Evolutionary conservation across 352 stramenopile genomes (phyloP), one percentile per base, ranked within the genome.

Genomic region (Phytophthora constricta): DNA sequence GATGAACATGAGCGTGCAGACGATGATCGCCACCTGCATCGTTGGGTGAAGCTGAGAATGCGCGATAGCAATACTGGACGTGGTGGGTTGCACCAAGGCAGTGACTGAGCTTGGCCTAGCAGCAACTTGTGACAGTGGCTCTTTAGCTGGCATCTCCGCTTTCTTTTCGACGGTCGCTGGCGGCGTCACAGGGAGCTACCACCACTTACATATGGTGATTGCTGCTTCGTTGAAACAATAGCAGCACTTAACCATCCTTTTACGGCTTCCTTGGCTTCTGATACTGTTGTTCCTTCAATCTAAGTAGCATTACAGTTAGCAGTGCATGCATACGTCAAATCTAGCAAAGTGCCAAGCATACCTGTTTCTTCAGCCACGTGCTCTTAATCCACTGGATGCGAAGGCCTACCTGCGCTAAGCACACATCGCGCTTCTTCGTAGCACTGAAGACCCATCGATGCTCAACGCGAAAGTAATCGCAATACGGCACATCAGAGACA

Each of bases 361-460:
- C 86, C 80, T 96, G 88, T 26, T 93, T 93, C 76, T 94, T 96
- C 19, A 96, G 67, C 85, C 87, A 95, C 31, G 88, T 96, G 72
- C 72, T 93, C 58, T 96, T 96, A 22, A 79, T 57, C 82, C 85
- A 96, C 16, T 91, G 72, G 8, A 96, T 65, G 10, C 79, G 84
- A 46, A 94, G 76, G 9, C 88, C 88, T 8, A 92, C 84, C 62
- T 92, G 82, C 14, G 76, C 41, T 31, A 71, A 77, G 37, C 80
- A 92, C 13, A 59, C 56, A 10, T 62, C 61, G 31, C 68, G 65
- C 0, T 79, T 80, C 25, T 68, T 58, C 8, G 72, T 89, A 17
- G 82, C 75, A 51, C 80, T 92, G 52, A 93, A 95, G 1, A 95
- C 84, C 88, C 88, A 96, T 39, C 88, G 84, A 26, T 87, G 87